Conservation (phyloP, 305 asterid species). For the Fraxinus ornus region DNA sequence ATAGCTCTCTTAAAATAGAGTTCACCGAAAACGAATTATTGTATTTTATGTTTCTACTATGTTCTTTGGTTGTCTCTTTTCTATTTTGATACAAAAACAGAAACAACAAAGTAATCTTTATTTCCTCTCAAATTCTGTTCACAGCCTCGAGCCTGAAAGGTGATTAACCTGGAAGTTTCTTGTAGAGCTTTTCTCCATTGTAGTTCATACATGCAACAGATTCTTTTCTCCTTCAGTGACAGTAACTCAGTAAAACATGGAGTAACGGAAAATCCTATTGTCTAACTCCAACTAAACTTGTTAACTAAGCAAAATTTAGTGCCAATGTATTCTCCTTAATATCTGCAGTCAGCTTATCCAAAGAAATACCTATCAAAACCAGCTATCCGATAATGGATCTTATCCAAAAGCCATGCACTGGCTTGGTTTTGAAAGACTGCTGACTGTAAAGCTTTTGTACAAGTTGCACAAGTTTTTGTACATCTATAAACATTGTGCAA, state of each 20-base stretch:
- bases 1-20: slow-evolving; percentile 18
- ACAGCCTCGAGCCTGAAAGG: neutral
- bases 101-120: neutral
- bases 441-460: neutral
- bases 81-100: neutral
- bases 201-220: neutral
- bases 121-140: neutral
- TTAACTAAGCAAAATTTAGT: neutral
- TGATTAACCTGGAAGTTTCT: neutral
- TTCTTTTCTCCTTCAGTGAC: neutral
- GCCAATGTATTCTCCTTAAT: neutral
- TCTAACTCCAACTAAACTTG: neutral
- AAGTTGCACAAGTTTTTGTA: neutral
- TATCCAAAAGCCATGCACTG: neutral
- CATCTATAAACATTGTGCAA: neutral
- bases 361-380: neutral
- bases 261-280: neutral
- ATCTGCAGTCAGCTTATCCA: neutral
- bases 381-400: neutral
- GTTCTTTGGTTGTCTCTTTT: neutral
- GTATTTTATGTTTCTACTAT: neutral
- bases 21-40: neutral
- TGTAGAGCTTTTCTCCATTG: neutral
- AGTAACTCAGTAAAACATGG: neutral
- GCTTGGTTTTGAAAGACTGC: neutral